Conservation (phyloP, 441 rosid species). For the Capsella rubella region DNA sequence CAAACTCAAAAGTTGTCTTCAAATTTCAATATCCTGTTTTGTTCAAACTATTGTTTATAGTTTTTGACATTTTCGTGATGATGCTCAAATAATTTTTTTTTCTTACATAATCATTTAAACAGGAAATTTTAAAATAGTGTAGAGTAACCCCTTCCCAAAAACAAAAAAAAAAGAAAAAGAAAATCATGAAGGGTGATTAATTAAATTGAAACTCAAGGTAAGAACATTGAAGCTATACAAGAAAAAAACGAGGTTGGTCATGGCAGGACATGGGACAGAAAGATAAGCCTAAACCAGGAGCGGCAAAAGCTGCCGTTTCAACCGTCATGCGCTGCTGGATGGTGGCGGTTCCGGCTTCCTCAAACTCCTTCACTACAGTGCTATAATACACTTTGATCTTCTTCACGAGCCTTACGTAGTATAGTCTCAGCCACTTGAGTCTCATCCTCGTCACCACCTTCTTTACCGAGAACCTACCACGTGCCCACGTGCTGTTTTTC, state of each 20-base stretch:
- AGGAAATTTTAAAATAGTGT: not conserved
- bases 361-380: conserved; percentile 40
- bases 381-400: conserved; percentile 40
- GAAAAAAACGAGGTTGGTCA: conserved; percentile 39
- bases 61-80: conserved; percentile 1
- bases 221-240: conserved; percentile 27
- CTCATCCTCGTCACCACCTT: conserved; percentile 42
- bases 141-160: too few relatives aligned
- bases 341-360: conserved; percentile 41
- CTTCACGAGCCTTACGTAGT: conserved; percentile 41
- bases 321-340: conserved; percentile 36
- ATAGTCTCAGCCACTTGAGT: conserved; percentile 42
- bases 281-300: conserved; percentile 44
- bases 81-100: not conserved
- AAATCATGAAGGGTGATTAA: not conserved
- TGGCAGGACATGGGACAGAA: conserved; percentile 30
- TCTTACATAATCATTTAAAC: not conserved
- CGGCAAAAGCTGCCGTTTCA: conserved; percentile 43
- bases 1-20: not conserved
- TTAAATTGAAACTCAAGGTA: not conserved
- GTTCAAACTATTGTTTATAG: not conserved
- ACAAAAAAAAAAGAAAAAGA: too few relatives aligned
- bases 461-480: conserved; percentile 38
- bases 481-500: conserved; percentile 23
- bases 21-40: not conserved